Percentiles rank a stretch among this genome's conserved stretches.
phyloP scores from a whole-genome alignment of 805 yeast genomes.

The Myxozyma lipomycoides region DNA sequence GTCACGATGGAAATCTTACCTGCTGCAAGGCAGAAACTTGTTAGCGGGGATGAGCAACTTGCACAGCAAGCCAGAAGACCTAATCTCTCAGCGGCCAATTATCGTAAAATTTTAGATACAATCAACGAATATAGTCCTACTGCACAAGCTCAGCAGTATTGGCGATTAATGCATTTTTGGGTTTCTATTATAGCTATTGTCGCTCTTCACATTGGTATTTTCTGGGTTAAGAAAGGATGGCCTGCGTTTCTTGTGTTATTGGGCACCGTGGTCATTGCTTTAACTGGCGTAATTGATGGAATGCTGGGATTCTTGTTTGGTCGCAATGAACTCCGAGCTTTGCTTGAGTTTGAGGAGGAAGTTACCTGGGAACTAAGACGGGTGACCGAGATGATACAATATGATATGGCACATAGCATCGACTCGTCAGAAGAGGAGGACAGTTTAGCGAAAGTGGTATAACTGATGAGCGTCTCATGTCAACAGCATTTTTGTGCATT shows the following conservation, averaged over 20 bases:
- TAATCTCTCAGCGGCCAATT: slow-evolving; percentile 28
- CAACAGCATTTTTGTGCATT: too few species aligned
- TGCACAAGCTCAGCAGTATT: slow-evolving; percentile 53
- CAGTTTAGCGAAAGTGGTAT: too few species aligned
- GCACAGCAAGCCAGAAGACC: slow-evolving; percentile 20
- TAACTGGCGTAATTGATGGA: slow-evolving; percentile 71
- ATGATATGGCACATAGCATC: background rate
- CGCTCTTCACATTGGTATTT: slow-evolving; percentile 51
- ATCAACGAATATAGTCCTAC: slow-evolving; percentile 51
- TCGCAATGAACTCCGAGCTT: slow-evolving; percentile 69
- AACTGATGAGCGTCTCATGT: too few species aligned
- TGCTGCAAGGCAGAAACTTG: slow-evolving; percentile 6
- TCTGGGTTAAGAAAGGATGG: slow-evolving; percentile 54
- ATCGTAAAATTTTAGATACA: slow-evolving; percentile 49
- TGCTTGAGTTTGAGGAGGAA: slow-evolving; percentile 70
- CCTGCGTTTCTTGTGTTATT: slow-evolving; percentile 61
- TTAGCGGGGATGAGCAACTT: slow-evolving; percentile 15
- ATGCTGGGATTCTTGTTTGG: slow-evolving; percentile 77
- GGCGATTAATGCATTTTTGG: slow-evolving; percentile 66
- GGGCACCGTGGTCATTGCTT: slow-evolving; percentile 51
- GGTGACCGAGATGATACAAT: background rate
- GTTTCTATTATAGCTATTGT: slow-evolving; percentile 51
- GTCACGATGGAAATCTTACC: slow-evolving; percentile 31
- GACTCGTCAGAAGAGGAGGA: too few species aligned
- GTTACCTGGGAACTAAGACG: slow-evolving; percentile 40